Base-by-base conservation (phyloP, 2,329 filamentous ascomycete species). In the Neofusicoccum kwambonambiense region DNA sequence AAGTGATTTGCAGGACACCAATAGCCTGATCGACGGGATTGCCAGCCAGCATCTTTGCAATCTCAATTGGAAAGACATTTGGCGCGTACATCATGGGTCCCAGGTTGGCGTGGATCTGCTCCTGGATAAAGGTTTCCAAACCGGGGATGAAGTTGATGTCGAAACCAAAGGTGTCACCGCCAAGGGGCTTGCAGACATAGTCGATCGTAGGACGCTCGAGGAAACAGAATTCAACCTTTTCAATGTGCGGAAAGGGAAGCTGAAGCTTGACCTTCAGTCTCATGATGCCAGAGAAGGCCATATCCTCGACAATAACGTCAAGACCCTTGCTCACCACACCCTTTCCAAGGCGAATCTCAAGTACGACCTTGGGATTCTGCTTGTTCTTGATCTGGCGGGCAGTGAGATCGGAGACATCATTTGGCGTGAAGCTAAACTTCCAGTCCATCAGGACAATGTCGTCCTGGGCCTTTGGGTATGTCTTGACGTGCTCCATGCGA, bases 141-240 rank as follows among this genome's bases (percentile, higher is more conserved):
- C 94, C 94, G 17, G 95, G 95, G 70, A 99, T 96, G 79, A 99
- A 97, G 81, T 97, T 98, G 84, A 99, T 98, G 74, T 99, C 95
- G 75, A 99, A 97, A 44, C 95, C 95, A 69, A 99, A 92, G 2
- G 86, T 93, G 67, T 99, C 95, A 67, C 96, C 96, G 70, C 95
- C 95, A 13, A 99, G 86, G 2, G 95, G 95, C 78, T 99, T 99
- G 84, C 95, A 97, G 65, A 96, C 93, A 74, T 98, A 99, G 79
- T 99, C 95, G 69, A 99, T 93, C 1, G 86, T 89, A 11, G 95
- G 95, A 37, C 88, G 87, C 69, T 93, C 93, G 65, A 98, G 80
- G 84, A 99, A 99, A 77, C 90, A 97, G 80, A 99, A 92, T 71
- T 99, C 95, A 49, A 98, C 86, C 70, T 90, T 92, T 70, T 99